phyloP scores from a whole-genome alignment of 306 rosid genomes.

The Canavalia ensiformis region DNA sequence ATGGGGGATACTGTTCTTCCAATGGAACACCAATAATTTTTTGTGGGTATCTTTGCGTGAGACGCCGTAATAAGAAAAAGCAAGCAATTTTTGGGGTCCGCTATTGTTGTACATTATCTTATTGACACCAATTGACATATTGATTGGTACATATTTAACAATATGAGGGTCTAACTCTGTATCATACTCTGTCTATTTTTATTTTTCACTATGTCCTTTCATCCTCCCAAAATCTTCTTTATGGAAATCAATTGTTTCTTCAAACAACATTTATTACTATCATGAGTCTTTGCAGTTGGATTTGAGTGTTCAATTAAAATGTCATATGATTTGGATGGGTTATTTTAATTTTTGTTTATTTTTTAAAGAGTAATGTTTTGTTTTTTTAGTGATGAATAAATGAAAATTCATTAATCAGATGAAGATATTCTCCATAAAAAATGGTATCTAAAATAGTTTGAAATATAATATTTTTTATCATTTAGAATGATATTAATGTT shows the following conservation, averaged over 20 bases:
- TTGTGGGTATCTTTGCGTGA: conserved; percentile 62
- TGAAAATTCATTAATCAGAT: too few relatives aligned
- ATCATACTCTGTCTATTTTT: not conserved
- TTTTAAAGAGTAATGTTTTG: too few relatives aligned
- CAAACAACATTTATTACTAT: not conserved
- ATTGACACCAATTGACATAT: conserved; percentile 39
- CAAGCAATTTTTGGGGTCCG: conserved; percentile 54
- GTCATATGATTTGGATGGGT: too few relatives aligned
- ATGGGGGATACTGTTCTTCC: not conserved
- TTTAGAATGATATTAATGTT: too few relatives aligned
- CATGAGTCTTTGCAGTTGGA: too few relatives aligned
- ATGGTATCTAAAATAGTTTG: too few relatives aligned
- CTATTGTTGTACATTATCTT: conserved; percentile 43
- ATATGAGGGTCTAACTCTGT: conserved; percentile 36
- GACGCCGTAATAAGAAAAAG: conserved; percentile 52
- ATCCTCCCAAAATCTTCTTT: not conserved
- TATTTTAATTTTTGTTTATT: too few relatives aligned
- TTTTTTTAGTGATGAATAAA: too few relatives aligned
- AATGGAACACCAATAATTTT: conserved; percentile 27
- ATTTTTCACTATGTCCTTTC: not conserved
- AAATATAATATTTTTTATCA: too few relatives aligned
- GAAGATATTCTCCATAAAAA: too few relatives aligned
- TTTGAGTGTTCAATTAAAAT: too few relatives aligned
- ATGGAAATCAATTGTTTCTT: not conserved
- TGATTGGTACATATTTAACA: conserved; percentile 30